Base-by-base conservation (phyloP, 768 basidiomycete genomes). In the Epithele typhae region DNA sequence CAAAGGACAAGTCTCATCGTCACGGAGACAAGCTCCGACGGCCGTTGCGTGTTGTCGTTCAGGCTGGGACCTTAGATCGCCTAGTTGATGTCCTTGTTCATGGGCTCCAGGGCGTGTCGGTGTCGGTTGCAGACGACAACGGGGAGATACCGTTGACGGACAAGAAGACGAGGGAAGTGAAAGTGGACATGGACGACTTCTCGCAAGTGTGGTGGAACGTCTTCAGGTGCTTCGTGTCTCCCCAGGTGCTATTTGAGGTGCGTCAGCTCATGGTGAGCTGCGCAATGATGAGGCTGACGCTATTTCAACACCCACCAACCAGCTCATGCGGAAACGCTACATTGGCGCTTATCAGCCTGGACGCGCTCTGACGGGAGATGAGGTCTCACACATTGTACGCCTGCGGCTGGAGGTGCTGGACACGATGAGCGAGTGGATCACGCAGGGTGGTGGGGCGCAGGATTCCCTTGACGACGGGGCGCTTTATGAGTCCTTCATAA, bases 231-330 rank as follows among this genome's bases (percentile, higher is more conserved):
- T 89, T 92, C 54, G 78, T 92, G 8, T 82, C 84, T 0, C 89
- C 90, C 0, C 63, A 84, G 7, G 84, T 85, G 1, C 87, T 92
- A 57, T 91, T 92, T 60, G 88, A 92, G 81, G 90, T 89, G 57
- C 39, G 76, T 38, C 37, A 35, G 40, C 33, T 45, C 27, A 15
- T 39, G 33, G 19, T 25, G 34, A 34, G 25, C 36, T 32, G 18
- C 25, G 33, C 35, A n/a, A n/a, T n/a, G n/a, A 19, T 3, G 25
- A 37, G 15, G 8, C n/a, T n/a, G 25, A 18, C 15, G 15, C n/a
- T 30, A 36, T 37, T 55, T 48, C 9, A 8, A 6, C 17, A 36
- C 35, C n/a, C 55, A n/a, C n/a, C n/a, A n/a, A n/a, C 3, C 56
- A 92, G 88, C 72, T 90, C 12, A 66, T 92, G 43, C 77, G 85